Percentiles rank a stretch among this genome's conserved stretches.
phyloP scores from a whole-genome alignment of 495 filamentous ascomycete genomes.

The Glutinoglossum americanum region DNA sequence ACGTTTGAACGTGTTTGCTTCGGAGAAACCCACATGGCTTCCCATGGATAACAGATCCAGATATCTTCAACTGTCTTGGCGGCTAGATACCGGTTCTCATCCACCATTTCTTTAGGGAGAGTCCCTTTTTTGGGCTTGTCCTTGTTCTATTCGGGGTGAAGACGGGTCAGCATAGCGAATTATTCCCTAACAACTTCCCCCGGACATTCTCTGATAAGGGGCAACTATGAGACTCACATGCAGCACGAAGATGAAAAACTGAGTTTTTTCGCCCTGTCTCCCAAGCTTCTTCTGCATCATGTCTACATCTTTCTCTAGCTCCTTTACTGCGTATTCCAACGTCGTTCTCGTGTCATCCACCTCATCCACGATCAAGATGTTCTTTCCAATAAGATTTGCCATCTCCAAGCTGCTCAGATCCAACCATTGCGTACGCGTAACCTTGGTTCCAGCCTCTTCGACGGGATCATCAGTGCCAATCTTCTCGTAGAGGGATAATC shows the following conservation, averaged over 20 bases:
- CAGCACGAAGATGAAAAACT: conserved; percentile 84
- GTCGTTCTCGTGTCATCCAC: conserved; percentile 97
- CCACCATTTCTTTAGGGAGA: conserved; percentile 62
- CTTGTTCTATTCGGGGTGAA: conserved; percentile 51
- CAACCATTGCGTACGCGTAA: conserved; percentile 95
- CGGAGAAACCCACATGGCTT: conserved; percentile 44
- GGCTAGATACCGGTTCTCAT: conserved; percentile 56
- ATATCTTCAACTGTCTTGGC: conserved; percentile 73
- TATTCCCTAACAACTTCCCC: not conserved
- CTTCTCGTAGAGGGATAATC: conserved; percentile 86
- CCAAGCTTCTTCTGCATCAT: conserved; percentile 50
- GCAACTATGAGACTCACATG: conserved; percentile 43
- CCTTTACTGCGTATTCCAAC: conserved; percentile 85
- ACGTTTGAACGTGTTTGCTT: not conserved
- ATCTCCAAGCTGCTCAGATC: conserved; percentile 78
- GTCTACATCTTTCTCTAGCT: conserved; percentile 94
- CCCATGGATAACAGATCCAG: conserved; percentile 99
- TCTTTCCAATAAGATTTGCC: conserved; percentile 84
- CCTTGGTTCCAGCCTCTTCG: conserved; percentile 71
- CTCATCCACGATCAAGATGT: conserved; percentile 95
- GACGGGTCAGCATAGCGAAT: conserved; percentile 3
- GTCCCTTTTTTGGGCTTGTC: conserved; percentile 83
- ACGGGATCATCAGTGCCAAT: conserved; percentile 29
- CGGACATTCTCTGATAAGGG: not conserved
- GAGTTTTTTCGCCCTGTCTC: conserved; percentile 45